These are phyloP conservation scores for Zygosaccharomyces rouxii DNA, from an alignment of 805 yeast genomes.

Conservation along the genomic window DNA sequence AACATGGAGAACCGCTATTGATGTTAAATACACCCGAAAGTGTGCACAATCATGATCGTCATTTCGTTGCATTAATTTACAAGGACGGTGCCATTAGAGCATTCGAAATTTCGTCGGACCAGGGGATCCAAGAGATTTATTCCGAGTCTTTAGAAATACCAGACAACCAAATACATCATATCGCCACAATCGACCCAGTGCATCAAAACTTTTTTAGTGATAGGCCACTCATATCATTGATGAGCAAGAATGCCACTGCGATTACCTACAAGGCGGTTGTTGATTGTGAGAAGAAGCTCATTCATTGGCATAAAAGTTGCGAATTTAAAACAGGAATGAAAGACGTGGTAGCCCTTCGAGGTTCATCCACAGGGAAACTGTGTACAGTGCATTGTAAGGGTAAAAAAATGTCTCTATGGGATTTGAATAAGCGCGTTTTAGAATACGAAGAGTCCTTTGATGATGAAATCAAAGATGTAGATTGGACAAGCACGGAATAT, in stretches of 20 bases:
- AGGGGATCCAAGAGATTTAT: slow-evolving; percentile 36
- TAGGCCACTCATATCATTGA: slow-evolving; percentile 50
- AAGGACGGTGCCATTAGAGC: slow-evolving; percentile 29
- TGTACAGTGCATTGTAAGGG: slow-evolving; percentile 64
- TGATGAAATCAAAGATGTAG: slow-evolving; percentile 59
- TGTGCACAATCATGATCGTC: slow-evolving; percentile 33
- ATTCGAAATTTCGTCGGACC: slow-evolving; percentile 30
- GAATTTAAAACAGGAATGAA: slow-evolving; percentile 52
- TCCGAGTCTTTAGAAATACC: slow-evolving; percentile 22
- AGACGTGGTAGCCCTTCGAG: slow-evolving; percentile 54
- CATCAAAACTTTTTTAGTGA: slow-evolving; percentile 35
- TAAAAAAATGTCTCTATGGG: slow-evolving; percentile 69
- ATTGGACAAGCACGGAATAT: slow-evolving; percentile 74
- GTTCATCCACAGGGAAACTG: slow-evolving; percentile 70
- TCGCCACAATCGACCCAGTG: slow-evolving; percentile 66
- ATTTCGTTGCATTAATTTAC: slow-evolving; percentile 51
- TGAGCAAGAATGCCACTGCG: slow-evolving; percentile 49
- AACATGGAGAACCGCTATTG: slow-evolving; percentile 22
- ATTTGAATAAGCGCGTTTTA: slow-evolving; percentile 57
- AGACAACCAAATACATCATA: slow-evolving; percentile 38
- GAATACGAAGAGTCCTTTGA: slow-evolving; percentile 51
- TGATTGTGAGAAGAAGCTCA: slow-evolving; percentile 15
- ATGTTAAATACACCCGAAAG: slow-evolving; percentile 38
- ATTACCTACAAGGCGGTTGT: slow-evolving; percentile 44
- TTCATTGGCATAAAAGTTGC: slow-evolving; percentile 52